These are phyloP conservation scores for Phytopythium helicoides DNA, from an alignment of 352 stramenopile genomes.

Conservation along the genomic window DNA sequence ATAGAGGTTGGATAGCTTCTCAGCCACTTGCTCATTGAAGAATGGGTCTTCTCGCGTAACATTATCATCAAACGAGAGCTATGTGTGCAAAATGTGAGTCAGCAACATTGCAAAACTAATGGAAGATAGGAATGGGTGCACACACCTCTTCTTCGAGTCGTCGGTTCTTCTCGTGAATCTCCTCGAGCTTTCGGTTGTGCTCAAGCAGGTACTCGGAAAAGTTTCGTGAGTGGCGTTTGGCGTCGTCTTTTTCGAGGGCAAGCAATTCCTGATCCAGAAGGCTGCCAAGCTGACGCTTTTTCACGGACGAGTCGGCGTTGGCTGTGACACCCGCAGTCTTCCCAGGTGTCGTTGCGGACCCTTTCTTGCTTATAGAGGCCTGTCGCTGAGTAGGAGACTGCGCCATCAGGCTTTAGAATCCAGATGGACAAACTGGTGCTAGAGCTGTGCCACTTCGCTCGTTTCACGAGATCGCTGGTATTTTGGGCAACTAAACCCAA, in stretches of 20 bases:
- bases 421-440: no score
- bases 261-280: slow-evolving; percentile 71
- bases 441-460: no score
- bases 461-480: no score
- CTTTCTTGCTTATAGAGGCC: slow-evolving; percentile 1
- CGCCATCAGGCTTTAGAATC: no score
- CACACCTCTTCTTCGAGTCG: slow-evolving; percentile 71
- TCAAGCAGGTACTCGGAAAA: slow-evolving; percentile 61
- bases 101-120: no score
- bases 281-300: slow-evolving; percentile 42
- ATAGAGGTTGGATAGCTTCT: slow-evolving; percentile 79
- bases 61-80: slow-evolving; percentile 79
- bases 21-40: slow-evolving; percentile 67
- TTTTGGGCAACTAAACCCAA: no score
- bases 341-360: not conserved
- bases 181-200: slow-evolving; percentile 76
- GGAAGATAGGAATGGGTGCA: slow-evolving; percentile 3
- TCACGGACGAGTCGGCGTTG: slow-evolving; percentile 13
- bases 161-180: slow-evolving; percentile 74
- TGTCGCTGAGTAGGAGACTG: slow-evolving; percentile 2
- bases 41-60: slow-evolving; percentile 67
- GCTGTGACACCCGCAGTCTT: not conserved
- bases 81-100: no score
- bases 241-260: slow-evolving; percentile 64
- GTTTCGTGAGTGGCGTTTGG: slow-evolving; percentile 67